These are phyloP conservation scores for Tricholoma sp. DNA, from an alignment of 768 basidiomycete genomes.

Conservation along the genomic window DNA sequence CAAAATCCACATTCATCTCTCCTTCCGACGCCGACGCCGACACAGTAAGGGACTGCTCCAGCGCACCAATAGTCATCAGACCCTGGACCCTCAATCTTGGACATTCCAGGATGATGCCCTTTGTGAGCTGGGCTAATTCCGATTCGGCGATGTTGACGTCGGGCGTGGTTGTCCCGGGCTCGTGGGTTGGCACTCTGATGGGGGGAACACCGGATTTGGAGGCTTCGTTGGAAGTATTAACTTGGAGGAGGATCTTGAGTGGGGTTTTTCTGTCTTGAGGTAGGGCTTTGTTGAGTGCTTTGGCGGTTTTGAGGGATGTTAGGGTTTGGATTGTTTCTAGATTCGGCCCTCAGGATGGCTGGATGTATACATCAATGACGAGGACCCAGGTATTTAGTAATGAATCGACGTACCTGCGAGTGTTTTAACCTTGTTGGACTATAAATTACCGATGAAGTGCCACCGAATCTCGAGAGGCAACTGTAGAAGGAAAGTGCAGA, in stretches of 20 bases:
- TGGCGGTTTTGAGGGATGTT: conserved; percentile 54
- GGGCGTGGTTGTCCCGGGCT: conserved; percentile 22
- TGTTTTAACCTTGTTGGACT: conserved; percentile 91
- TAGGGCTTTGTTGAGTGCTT: too few species aligned
- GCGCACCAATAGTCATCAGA: conserved; percentile 98
- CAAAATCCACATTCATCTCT: too few species aligned
- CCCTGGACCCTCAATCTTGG: conserved; percentile 74
- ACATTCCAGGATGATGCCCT: conserved; percentile 65
- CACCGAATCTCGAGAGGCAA: conserved; percentile 86
- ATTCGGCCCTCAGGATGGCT: conserved; percentile 92
- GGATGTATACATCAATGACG: too few species aligned
- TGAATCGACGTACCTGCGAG: conserved; percentile 57
- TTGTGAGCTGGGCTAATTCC: conserved; percentile 63
- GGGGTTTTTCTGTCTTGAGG: conserved; percentile 52
- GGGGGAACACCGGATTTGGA: conserved; percentile 82
- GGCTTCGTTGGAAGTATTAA: conserved; percentile 94
- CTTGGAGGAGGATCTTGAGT: conserved; percentile 82
- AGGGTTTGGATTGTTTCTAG: conserved; percentile 85
- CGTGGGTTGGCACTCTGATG: too few species aligned
- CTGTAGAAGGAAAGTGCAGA: conserved; percentile 44
- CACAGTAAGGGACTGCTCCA: too few species aligned
- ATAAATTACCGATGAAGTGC: conserved; percentile 95
- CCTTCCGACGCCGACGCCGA: too few species aligned
- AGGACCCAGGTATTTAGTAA: too few species aligned
- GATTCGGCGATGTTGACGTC: conserved; percentile 27